Percentiles rank a stretch among this genome's conserved stretches.
phyloP scores from a whole-genome alignment of 2,329 filamentous ascomycete species.

The Colletotrichum incanum region DNA sequence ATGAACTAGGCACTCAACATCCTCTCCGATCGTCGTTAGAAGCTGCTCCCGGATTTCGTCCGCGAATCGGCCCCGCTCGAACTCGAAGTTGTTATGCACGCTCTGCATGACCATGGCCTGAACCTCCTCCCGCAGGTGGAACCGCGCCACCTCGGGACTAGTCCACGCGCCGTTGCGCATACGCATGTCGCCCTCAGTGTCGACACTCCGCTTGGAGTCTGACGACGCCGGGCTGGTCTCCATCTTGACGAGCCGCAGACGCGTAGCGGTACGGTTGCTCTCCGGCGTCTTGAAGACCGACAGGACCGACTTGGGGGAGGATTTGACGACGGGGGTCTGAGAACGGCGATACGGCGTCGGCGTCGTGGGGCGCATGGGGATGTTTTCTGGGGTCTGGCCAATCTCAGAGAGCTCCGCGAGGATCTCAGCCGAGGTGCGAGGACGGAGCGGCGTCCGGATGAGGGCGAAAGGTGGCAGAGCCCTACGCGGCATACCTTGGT shows the following conservation, averaged over 20 bases:
- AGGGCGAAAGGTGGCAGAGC: constrained; percentile 10
- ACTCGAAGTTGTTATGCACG: constrained; percentile 22
- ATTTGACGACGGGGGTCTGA: not conserved
- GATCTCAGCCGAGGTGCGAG: constrained; percentile 8
- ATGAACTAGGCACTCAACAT: not conserved
- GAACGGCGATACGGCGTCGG: not conserved
- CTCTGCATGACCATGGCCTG: not conserved
- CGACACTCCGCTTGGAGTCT: constrained; percentile 7
- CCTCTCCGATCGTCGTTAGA: not conserved
- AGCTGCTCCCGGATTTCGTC: constrained; percentile 11
- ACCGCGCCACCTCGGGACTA: not conserved
- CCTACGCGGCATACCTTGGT: constrained; percentile 12
- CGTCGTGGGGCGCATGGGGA: not conserved
- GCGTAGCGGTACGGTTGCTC: not conserved
- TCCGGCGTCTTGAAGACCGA: not conserved
- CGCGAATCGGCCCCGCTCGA: constrained; percentile 13
- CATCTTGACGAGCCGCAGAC: not conserved
- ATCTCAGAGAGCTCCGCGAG: constrained; percentile 2
- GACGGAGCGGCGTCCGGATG: not conserved
- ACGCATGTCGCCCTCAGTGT: constrained; percentile 27
- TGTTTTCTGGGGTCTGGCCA: not conserved
- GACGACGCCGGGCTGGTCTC: not conserved
- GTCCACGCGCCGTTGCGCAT: constrained; percentile 21
- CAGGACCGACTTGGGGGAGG: not conserved
- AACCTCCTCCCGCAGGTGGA: constrained; percentile 1